Evolutionary conservation across 2,329 filamentous ascomycete genomes (phyloP).

Genomic region (Verticillium nonalfalfae): DNA sequence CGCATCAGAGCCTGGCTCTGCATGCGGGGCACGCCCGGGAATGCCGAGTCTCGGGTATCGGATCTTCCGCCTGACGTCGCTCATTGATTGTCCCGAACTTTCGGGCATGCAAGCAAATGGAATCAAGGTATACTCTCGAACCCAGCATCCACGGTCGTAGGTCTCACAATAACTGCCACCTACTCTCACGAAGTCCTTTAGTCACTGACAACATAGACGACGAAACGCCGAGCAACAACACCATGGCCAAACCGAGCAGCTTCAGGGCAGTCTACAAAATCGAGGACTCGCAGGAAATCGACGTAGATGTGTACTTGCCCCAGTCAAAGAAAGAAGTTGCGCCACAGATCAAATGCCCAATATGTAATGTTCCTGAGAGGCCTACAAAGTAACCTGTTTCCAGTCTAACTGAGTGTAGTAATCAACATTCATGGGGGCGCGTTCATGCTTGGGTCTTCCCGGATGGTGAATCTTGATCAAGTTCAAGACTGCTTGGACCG

Average conservation of each 20-base stretch:
- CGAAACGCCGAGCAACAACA: neutral
- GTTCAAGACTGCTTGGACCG: conserved; percentile 27
- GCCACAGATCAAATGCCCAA: neutral
- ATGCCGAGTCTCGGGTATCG: no score
- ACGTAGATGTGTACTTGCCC: conserved; percentile 21
- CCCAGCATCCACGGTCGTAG: no score
- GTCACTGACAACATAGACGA: neutral
- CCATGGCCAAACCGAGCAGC: conserved; percentile 9
- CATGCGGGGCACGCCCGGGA: no score
- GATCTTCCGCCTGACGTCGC: no score
- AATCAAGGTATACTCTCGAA: no score
- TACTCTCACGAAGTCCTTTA: no score
- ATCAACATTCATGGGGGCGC: conserved; percentile 37
- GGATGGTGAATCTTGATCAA: conserved; percentile 30
- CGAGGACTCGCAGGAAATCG: conserved; percentile 18
- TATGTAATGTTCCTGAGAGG: neutral
- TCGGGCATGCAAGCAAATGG: no score
- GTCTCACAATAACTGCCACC: no score
- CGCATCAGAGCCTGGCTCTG: no score
- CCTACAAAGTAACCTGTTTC: neutral
- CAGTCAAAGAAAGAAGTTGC: no score
- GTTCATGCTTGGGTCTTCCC: conserved; percentile 31
- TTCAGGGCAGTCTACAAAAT: conserved; percentile 21
- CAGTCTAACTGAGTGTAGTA: conserved; percentile 16
- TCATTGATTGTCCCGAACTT: no score